Evolutionary conservation across 495 filamentous ascomycete genomes (phyloP).

Genomic region (Neurospora tetrasperma): DNA sequence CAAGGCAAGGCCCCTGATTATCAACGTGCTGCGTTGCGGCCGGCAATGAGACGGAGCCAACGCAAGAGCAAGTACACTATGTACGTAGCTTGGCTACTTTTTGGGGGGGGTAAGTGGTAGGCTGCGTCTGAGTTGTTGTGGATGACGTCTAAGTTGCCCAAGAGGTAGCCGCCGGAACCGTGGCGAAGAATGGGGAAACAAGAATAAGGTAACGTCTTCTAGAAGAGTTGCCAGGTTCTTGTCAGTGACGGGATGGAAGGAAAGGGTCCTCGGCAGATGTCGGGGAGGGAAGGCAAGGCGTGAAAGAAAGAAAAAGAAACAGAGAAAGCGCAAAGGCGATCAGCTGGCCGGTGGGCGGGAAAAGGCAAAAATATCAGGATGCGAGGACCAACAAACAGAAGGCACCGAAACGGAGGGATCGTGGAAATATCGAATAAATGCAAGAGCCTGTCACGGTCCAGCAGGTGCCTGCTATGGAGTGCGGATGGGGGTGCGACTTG

Average conservation of each 20-base stretch:
- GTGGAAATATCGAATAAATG: not conserved
- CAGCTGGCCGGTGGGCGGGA: not conserved
- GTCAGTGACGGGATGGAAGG: not conserved
- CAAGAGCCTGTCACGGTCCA: not conserved
- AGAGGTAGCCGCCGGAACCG: constrained; percentile 4
- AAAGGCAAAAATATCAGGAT: constrained; percentile 21
- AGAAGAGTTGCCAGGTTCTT: not conserved
- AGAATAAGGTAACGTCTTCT: not conserved
- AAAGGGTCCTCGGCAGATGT: constrained; percentile 1
- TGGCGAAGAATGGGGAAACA: not conserved
- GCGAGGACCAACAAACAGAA: constrained; percentile 6
- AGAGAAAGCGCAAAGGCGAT: not conserved
- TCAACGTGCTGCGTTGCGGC: not conserved
- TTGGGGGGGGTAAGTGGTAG: not conserved
- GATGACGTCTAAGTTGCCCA: constrained; percentile 8
- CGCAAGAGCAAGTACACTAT: not conserved
- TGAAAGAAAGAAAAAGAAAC: not conserved
- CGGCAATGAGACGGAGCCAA: not conserved
- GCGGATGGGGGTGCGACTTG: not conserved
- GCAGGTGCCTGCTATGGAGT: not conserved
- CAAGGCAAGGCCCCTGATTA: constrained; percentile 4
- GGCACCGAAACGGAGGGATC: not conserved
- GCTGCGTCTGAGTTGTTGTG: not conserved
- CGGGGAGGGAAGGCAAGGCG: not conserved
- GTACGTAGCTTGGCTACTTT: not conserved